phyloP scores from a whole-genome alignment of 352 stramenopile genomes.

The Hyaloperonospora arabidopsidis region DNA sequence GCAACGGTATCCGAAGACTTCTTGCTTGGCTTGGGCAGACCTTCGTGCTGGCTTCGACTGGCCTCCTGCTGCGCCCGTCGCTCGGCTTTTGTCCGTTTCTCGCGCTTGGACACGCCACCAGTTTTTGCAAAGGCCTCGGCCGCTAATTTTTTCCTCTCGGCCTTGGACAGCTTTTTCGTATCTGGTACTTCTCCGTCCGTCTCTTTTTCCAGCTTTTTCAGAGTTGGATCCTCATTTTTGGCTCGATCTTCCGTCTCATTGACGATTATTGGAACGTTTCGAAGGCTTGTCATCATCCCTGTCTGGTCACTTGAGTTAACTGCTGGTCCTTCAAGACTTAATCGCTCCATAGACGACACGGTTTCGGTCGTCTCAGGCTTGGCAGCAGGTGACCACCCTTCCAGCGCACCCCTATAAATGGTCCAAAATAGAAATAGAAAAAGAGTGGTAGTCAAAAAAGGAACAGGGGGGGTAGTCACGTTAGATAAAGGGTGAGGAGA shows the following conservation, averaged over 20 bases:
- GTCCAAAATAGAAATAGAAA: slow-evolving; percentile 1
- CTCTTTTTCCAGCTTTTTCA: too few relatives aligned
- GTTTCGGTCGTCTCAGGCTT: slow-evolving; percentile 6
- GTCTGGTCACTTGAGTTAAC: too few relatives aligned
- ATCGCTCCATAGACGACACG: slow-evolving; percentile 38
- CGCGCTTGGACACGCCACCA: slow-evolving; percentile 39
- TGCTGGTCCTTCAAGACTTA: slow-evolving; percentile 32
- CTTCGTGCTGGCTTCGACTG: slow-evolving; percentile 75
- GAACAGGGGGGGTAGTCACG: background rate
- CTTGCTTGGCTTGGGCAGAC: slow-evolving; percentile 31
- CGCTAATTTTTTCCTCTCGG: slow-evolving; percentile 64
- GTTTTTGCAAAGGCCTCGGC: slow-evolving; percentile 55
- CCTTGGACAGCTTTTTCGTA: slow-evolving; percentile 48
- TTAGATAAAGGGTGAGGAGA: background rate
- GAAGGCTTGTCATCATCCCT: background rate
- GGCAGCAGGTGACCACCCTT: slow-evolving; percentile 58
- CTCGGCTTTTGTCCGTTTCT: slow-evolving; percentile 90
- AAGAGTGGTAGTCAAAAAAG: slow-evolving; percentile 8
- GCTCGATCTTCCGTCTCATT: too few relatives aligned
- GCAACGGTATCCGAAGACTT: slow-evolving; percentile 21
- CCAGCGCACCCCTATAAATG: slow-evolving; percentile 36
- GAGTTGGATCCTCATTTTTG: too few relatives aligned
- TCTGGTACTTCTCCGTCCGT: background rate
- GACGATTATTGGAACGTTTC: background rate
- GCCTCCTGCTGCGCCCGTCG: slow-evolving; percentile 87